Evolutionary conservation across 257 asterid species (phyloP).

Genomic region (Lavandula angustifolia): DNA sequence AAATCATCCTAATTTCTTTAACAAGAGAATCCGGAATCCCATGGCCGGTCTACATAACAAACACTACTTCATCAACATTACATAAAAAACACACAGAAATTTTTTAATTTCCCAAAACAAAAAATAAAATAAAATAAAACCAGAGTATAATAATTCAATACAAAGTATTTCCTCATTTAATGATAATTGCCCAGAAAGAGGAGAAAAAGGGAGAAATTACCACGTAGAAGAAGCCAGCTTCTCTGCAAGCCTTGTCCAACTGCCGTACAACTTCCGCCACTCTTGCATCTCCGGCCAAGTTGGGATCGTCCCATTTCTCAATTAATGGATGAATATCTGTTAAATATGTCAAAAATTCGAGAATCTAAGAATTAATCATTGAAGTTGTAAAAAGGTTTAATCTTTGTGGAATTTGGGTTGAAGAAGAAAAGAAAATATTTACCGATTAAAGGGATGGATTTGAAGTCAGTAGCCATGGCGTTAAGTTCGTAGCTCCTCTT

Average conservation of each 20-base stretch:
- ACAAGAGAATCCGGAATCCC: slow-evolving; percentile 72
- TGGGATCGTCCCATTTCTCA: slow-evolving; percentile 80
- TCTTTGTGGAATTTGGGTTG: background rate
- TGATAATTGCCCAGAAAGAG: background rate
- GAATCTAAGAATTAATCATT: too few species aligned
- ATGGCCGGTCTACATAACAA: slow-evolving; percentile 78
- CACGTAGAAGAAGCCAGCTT: slow-evolving; percentile 88
- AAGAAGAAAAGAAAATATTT: background rate
- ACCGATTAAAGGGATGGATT: slow-evolving; percentile 83
- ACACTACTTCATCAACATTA: slow-evolving; percentile 15
- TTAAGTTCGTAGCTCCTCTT: slow-evolving; percentile 18
- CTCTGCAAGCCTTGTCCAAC: slow-evolving; percentile 71
- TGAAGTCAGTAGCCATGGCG: slow-evolving; percentile 83
- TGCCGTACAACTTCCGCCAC: slow-evolving; percentile 68
- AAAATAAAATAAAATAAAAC: background rate
- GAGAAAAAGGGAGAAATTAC: slow-evolving; percentile 34
- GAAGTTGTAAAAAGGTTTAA: too few species aligned
- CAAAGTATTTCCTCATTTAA: background rate
- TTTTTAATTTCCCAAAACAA: background rate
- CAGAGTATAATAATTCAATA: background rate
- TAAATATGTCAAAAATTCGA: background rate
- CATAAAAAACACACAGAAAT: background rate
- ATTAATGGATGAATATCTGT: slow-evolving; percentile 70
- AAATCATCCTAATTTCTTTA: slow-evolving; percentile 57
- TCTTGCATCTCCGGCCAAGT: slow-evolving; percentile 51